Percentiles rank a stretch among this genome's conserved stretches.
phyloP scores from a whole-genome alignment of 257 asterid species.

The Solanum pimpinellifolium region DNA sequence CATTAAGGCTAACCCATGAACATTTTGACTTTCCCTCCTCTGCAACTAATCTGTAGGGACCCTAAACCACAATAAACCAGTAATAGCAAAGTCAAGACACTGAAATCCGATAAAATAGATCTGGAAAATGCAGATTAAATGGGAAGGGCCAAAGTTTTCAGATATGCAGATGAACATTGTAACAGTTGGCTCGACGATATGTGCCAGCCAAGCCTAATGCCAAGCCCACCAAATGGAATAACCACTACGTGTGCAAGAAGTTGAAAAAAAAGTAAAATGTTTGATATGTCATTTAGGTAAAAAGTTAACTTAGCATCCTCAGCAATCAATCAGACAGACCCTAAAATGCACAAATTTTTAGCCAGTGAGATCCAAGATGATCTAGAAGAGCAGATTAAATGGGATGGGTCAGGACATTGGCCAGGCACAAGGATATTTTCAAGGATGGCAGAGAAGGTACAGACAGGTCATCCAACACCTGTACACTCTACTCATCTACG shows the following conservation, averaged over 20 bases:
- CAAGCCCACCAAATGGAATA: neutral
- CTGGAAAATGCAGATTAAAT: neutral
- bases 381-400: neutral
- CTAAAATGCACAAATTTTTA: neutral
- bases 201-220: neutral
- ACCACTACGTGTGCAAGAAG: neutral
- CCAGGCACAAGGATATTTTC: neutral
- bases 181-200: neutral
- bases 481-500: neutral
- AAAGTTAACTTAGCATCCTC: neutral
- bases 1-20: constrained; percentile 94
- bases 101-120: neutral
- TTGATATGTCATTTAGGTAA: neutral
- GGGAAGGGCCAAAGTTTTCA: neutral
- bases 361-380: neutral
- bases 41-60: constrained; percentile 92
- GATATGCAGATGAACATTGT: neutral
- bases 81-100: neutral
- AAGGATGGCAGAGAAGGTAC: neutral
- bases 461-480: neutral
- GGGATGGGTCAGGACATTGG: neutral
- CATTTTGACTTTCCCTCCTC: constrained; percentile 95
- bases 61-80: constrained; percentile 41
- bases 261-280: neutral
- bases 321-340: neutral